phyloP scores from a whole-genome alignment of 371 early-diverging fungal genomes.

The Apophysomyces sp. region DNA sequence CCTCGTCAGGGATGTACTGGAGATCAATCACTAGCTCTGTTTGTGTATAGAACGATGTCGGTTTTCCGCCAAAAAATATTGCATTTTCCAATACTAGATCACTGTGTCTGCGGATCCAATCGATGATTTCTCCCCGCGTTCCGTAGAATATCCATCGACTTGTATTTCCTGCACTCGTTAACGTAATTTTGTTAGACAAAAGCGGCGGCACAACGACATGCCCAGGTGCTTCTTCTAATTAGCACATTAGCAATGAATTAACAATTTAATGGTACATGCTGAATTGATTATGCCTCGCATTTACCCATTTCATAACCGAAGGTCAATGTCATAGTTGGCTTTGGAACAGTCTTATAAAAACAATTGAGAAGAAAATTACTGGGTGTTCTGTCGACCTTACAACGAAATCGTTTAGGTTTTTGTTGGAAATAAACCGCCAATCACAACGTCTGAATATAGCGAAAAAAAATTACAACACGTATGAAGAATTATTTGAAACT shows the following conservation, averaged over 20 bases:
- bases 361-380: no score
- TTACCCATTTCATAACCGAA: slow-evolving; percentile 46
- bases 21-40: slow-evolving; percentile 47
- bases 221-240: neutral
- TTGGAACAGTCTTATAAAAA: no score
- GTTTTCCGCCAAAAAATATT: slow-evolving; percentile 22
- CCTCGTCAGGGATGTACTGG: slow-evolving; percentile 26
- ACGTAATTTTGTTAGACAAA: slow-evolving; percentile 32
- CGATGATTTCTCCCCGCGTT: slow-evolving; percentile 40
- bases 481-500: no score
- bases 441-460: no score
- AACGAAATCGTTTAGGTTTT: no score
- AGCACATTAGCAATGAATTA: neutral
- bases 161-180: slow-evolving; percentile 33
- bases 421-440: no score
- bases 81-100: slow-evolving; percentile 31
- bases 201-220: slow-evolving; percentile 40
- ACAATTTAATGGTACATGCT: neutral
- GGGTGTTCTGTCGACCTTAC: no score
- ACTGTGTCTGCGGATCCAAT: slow-evolving; percentile 38
- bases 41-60: slow-evolving; percentile 24
- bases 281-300: neutral
- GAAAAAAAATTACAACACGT: no score
- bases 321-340: slow-evolving; percentile 30
- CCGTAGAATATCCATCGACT: slow-evolving; percentile 46